These are phyloP conservation scores for Luvunga scandens DNA, from an alignment of 345 rosid genomes.

Conservation along the genomic window DNA sequence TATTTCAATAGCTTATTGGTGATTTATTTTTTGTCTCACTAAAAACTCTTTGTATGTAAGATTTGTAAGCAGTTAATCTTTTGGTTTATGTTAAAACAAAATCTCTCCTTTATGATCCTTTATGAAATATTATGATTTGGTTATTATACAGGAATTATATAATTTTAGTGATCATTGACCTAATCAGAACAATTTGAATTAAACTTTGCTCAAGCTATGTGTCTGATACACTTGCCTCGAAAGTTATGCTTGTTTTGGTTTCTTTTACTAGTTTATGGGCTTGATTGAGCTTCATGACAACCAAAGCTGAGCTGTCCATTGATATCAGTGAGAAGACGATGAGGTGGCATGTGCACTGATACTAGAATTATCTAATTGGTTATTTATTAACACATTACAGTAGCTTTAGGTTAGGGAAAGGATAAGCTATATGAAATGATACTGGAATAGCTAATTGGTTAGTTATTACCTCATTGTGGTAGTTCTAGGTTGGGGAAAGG, in stretches of 20 bases:
- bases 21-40: not conserved
- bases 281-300: not conserved
- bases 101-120: not conserved
- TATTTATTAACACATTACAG: not conserved
- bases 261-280: not conserved
- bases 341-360: not conserved
- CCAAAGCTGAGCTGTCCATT: not conserved
- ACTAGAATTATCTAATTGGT: not conserved
- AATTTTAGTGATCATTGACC: not conserved
- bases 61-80: not conserved
- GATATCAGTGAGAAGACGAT: not conserved
- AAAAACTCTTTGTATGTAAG: not conserved
- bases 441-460: not conserved
- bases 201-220: slow-evolving; percentile 1
- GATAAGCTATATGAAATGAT: not conserved
- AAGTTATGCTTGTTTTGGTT: not conserved
- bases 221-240: not conserved
- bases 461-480: not conserved
- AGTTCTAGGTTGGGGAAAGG: not conserved
- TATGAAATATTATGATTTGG: not conserved
- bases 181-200: not conserved
- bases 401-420: not conserved
- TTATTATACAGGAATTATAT: not conserved
- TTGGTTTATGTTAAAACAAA: not conserved
- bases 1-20: not conserved